Percentiles rank a stretch among this genome's conserved stretches.
These are phyloP conservation scores for Penicillium argentinense DNA, from an alignment of 495 filamentous ascomycete genomes.

Conservation along the genomic window DNA sequence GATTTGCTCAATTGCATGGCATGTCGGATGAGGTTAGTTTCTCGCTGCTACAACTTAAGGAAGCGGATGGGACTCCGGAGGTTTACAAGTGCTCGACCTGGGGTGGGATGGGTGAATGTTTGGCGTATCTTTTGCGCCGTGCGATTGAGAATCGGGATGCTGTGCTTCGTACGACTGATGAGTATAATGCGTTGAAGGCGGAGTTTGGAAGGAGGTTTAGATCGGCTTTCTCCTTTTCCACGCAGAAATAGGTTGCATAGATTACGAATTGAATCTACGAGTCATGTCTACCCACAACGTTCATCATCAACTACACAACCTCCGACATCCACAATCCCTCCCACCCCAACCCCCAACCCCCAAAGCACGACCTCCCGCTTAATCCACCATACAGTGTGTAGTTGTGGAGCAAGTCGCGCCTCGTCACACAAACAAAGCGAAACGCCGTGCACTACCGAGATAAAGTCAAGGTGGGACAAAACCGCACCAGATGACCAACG, in stretches of 20 bases:
- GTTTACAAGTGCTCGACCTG: conserved; percentile 87
- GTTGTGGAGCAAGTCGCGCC: no score
- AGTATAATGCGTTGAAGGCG: conserved; percentile 63
- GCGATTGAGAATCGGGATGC: conserved; percentile 90
- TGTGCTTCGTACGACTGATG: conserved; percentile 67
- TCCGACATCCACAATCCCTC: no score
- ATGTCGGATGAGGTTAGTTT: conserved; percentile 93
- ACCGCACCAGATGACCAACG: conserved; percentile 5
- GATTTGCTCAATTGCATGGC: conserved; percentile 71
- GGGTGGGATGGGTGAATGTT: conserved; percentile 80
- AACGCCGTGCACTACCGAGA: no score
- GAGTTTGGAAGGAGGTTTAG: conserved; percentile 63
- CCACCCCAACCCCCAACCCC: no score
- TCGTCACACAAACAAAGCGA: no score
- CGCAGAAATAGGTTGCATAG: conserved; percentile 5
- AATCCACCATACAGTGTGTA: no score
- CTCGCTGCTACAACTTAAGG: conserved; percentile 58
- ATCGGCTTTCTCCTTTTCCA: conserved; percentile 12
- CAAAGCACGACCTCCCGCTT: no score
- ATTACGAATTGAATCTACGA: no score
- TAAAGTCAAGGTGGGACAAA: no score
- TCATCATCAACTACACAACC: no score
- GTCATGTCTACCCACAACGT: no score
- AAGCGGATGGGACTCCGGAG: conserved; percentile 43
- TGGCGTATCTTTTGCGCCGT: conserved; percentile 82